Evolutionary conservation across 208 protist species (phyloP).

Genomic region (Zelonia costaricensis): DNA sequence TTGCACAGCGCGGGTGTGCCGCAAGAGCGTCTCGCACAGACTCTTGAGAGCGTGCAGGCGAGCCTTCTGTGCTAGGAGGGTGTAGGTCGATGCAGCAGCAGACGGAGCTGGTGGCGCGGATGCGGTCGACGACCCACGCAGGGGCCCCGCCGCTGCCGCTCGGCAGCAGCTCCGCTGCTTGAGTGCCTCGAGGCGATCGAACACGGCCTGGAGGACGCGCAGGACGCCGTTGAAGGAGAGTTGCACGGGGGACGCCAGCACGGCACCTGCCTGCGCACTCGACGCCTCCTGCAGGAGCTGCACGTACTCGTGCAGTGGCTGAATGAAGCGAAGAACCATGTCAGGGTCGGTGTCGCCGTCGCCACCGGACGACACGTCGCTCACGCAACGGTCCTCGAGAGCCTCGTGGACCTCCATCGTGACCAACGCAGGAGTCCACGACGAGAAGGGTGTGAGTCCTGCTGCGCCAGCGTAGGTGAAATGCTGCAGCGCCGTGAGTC

Average conservation of each 20-base stretch:
- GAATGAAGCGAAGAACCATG: constrained; percentile 33
- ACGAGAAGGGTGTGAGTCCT: background rate
- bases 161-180: constrained; percentile 48
- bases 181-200: constrained; percentile 45
- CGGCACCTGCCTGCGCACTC: background rate
- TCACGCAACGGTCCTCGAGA: no score
- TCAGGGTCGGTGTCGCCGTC: constrained; percentile 8
- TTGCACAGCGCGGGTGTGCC: constrained; percentile 26
- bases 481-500: constrained; percentile 27
- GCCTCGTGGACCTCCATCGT: constrained; percentile 10
- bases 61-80: constrained; percentile 74
- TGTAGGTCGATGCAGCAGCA: background rate
- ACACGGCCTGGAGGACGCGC: constrained; percentile 32
- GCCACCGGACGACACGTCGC: no score
- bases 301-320: constrained; percentile 45
- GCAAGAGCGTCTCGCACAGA: constrained; percentile 59
- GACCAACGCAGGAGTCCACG: background rate
- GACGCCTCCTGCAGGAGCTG: constrained; percentile 13
- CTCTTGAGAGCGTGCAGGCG: constrained; percentile 76
- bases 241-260: constrained; percentile 4
- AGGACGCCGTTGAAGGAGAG: constrained; percentile 52
- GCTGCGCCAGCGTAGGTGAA: background rate
- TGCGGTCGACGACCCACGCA: no score
- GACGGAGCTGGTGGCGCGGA: constrained; percentile 1
- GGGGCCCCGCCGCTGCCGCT: constrained; percentile 2